These are phyloP conservation scores for Flueggea neowawraea DNA, from an alignment of 441 rosid species.

Conservation along the genomic window DNA sequence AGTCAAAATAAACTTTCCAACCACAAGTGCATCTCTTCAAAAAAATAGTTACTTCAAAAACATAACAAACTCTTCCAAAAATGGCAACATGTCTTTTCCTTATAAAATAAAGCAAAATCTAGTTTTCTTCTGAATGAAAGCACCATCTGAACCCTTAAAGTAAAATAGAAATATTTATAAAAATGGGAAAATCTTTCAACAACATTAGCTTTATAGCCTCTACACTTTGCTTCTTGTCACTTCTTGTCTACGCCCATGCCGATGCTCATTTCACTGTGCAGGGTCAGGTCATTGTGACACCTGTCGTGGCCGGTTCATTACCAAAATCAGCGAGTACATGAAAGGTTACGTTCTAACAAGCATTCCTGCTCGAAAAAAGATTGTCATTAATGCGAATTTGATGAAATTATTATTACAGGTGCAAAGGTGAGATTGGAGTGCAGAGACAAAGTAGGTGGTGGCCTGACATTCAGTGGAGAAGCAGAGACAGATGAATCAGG, in stretches of 20 bases:
- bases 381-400: too few relatives aligned
- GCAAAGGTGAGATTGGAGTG: conserved; percentile 55
- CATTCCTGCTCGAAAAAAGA: too few relatives aligned
- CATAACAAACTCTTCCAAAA: too few relatives aligned
- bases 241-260: conserved; percentile 28
- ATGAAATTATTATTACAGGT: conserved; percentile 11
- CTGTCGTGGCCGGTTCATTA: conserved; percentile 56
- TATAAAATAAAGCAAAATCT: too few relatives aligned
- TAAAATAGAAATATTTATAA: not conserved
- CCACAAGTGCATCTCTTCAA: too few relatives aligned
- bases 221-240: conserved; percentile 43
- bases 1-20: too few relatives aligned
- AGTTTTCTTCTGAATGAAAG: too few relatives aligned
- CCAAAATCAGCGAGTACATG: conserved; percentile 38
- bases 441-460: too few relatives aligned
- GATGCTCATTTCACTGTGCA: conserved; percentile 30
- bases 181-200: conserved; percentile 17
- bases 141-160: too few relatives aligned
- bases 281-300: conserved; percentile 61
- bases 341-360: conserved; percentile 17
- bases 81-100: too few relatives aligned
- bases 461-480: conserved; percentile 30
- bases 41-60: too few relatives aligned
- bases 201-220: conserved; percentile 30
- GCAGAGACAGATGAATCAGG: conserved; percentile 39